phyloP scores from a whole-genome alignment of 1,284 basidiomycete genomes.

The Cryptococcus sp. region DNA sequence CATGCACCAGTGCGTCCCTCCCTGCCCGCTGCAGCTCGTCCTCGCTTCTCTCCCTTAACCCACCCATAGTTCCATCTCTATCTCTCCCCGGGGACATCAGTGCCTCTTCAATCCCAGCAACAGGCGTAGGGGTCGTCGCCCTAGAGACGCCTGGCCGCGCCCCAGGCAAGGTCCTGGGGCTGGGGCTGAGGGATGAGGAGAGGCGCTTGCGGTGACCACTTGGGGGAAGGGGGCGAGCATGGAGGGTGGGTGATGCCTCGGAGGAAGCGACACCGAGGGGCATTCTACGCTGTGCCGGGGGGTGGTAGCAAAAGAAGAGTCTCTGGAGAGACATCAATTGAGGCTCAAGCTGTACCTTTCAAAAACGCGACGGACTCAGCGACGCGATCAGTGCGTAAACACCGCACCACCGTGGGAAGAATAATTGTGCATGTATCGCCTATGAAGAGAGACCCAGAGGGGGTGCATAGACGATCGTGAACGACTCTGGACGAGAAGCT shows the following conservation, averaged over 20 bases:
- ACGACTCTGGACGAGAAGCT: no score
- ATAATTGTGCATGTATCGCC: no score
- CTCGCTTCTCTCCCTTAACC: slow-evolving; percentile 34
- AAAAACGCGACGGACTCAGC: no score
- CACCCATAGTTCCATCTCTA: slow-evolving; percentile 18
- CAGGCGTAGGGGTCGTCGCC: neutral
- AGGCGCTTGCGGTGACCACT: slow-evolving; percentile 7
- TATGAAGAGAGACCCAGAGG: no score
- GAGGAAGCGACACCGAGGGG: slow-evolving; percentile 10
- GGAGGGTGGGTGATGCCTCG: slow-evolving; percentile 4
- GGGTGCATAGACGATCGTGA: no score
- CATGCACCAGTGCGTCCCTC: slow-evolving; percentile 28
- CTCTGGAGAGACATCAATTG: no score
- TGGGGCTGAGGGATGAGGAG: slow-evolving; percentile 11
- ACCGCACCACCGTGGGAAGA: no score
- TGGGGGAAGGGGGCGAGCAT: slow-evolving; percentile 19
- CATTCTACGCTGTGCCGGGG: neutral
- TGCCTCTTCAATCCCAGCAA: neutral
- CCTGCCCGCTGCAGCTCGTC: slow-evolving; percentile 30
- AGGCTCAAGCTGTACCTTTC: no score
- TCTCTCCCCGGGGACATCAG: neutral
- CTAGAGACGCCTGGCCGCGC: neutral
- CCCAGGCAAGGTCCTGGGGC: slow-evolving; percentile 1
- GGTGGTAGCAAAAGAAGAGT: no score
- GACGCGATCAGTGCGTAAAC: no score